Percentiles rank a stretch among this genome's conserved stretches.
Evolutionary conservation across 805 yeast species (phyloP).

Genomic region (Myxozyma neglecta): DNA sequence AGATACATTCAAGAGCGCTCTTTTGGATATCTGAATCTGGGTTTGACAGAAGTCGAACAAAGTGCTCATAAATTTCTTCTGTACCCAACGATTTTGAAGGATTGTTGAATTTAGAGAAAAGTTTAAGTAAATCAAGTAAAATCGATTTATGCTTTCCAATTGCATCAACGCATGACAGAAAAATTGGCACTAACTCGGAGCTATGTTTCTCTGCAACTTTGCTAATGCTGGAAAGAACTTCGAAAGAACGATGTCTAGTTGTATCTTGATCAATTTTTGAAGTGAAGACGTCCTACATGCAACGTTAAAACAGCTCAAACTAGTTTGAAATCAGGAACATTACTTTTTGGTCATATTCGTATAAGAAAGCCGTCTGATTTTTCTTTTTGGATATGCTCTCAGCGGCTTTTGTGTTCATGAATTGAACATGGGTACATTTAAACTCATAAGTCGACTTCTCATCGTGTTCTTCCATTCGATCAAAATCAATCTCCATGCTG

Average conservation of each 20-base stretch:
- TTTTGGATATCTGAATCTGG: conserved; percentile 64
- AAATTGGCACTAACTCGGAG: conserved; percentile 55
- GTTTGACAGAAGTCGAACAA: conserved; percentile 61
- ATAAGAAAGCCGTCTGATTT: not conserved
- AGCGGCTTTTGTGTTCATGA: conserved; percentile 2
- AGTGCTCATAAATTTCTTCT: conserved; percentile 53
- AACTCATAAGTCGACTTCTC: conserved; percentile 1
- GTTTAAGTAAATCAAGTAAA: conserved; percentile 49
- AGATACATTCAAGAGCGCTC: conserved; percentile 65
- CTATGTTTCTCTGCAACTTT: conserved; percentile 67
- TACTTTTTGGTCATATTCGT: conserved; percentile 5
- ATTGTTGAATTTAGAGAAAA: conserved; percentile 65
- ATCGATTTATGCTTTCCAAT: conserved; percentile 8
- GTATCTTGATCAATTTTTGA: conserved; percentile 3
- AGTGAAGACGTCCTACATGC: not conserved
- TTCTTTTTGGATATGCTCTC: not conserved
- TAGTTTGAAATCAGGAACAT: not conserved
- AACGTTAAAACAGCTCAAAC: not conserved
- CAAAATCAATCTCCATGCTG: not conserved
- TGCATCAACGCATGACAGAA: conserved; percentile 43
- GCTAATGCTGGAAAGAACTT: conserved; percentile 60
- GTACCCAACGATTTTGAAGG: conserved; percentile 56
- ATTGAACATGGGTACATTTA: conserved; percentile 17
- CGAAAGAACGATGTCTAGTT: conserved; percentile 41
- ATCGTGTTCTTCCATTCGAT: not conserved